Evolutionary conservation across 176 grass and related monocot species (phyloP).

Genomic region (Miscanthus lutarioriparius): DNA sequence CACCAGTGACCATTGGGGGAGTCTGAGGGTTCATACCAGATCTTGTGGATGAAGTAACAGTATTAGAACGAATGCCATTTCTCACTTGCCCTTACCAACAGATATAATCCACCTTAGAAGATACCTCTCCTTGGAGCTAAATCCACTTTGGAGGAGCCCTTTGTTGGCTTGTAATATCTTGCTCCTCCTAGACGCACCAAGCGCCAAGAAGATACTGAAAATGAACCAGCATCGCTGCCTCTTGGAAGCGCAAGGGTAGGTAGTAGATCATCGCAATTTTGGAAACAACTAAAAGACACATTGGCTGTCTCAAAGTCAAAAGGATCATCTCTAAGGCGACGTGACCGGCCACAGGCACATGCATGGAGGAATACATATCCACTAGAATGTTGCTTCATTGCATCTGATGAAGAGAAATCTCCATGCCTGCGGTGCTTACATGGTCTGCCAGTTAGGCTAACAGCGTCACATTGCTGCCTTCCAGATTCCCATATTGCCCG

Average conservation of each 20-base stretch:
- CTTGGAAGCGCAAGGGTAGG: conserved; percentile 68
- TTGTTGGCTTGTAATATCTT: conserved; percentile 89
- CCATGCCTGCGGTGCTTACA: conserved; percentile 79
- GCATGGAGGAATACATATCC: conserved; percentile 87
- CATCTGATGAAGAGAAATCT: conserved; percentile 37
- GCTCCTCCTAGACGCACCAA: conserved; percentile 86
- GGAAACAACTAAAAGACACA: conserved; percentile 70
- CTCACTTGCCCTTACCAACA: conserved; percentile 40
- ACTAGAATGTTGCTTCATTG: conserved; percentile 64
- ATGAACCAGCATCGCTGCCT: conserved; percentile 35
- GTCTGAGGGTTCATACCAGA: conserved; percentile 34
- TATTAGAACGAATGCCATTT: conserved; percentile 23
- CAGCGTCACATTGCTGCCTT: conserved; percentile 88
- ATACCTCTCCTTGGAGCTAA: conserved; percentile 75
- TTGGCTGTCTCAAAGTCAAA: conserved; percentile 87
- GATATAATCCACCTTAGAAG: conserved; percentile 68
- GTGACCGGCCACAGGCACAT: conserved; percentile 90
- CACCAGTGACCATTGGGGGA: conserved; percentile 21
- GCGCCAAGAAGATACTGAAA: conserved; percentile 60
- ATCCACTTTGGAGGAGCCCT: conserved; percentile 88
- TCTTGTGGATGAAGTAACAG: conserved; percentile 36
- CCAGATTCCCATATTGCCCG: conserved; percentile 83
- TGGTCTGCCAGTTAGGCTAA: conserved; percentile 81
- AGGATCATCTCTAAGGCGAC: conserved; percentile 79
- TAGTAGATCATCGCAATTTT: conserved; percentile 84